These are phyloP conservation scores for Acanthamoeba castellanii DNA, from an alignment of 208 protist genomes.

Conservation along the genomic window DNA sequence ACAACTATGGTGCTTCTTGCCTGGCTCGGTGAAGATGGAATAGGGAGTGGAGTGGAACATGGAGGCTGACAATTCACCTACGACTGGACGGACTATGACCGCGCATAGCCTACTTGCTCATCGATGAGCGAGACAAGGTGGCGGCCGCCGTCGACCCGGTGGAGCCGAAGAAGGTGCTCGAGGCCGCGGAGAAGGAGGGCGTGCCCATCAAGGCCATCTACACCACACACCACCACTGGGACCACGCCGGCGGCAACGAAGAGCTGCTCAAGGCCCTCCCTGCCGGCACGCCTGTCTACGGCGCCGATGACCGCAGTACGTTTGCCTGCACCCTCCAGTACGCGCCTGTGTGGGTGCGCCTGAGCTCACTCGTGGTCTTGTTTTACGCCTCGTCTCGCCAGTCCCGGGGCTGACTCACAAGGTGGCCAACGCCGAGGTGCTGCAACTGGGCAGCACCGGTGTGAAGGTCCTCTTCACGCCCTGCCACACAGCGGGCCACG, in stretches of 20 bases:
- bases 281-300: slow-evolving; percentile 86
- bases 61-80: neutral
- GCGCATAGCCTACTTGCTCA: slow-evolving; percentile 52
- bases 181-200: slow-evolving; percentile 80
- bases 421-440: slow-evolving; percentile 88
- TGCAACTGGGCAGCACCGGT: slow-evolving; percentile 88
- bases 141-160: slow-evolving; percentile 90
- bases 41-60: no score
- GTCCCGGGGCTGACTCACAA: slow-evolving; percentile 87
- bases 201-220: slow-evolving; percentile 87
- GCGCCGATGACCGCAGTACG: slow-evolving; percentile 89
- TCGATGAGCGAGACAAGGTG: slow-evolving; percentile 42
- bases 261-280: slow-evolving; percentile 79
- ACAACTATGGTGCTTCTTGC: slow-evolving; percentile 61
- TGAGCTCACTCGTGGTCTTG: neutral
- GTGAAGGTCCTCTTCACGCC: slow-evolving; percentile 92
- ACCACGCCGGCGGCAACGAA: slow-evolving; percentile 94
- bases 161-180: slow-evolving; percentile 89
- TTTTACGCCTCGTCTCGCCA: slow-evolving; percentile 49
- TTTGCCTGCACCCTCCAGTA: neutral
- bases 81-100: neutral
- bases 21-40: neutral
- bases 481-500: slow-evolving; percentile 93
- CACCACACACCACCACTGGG: slow-evolving; percentile 96
- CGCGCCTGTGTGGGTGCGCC: neutral